Conservation (phyloP, 306 rosid genomes). For the Lathyrus oleraceus region DNA sequence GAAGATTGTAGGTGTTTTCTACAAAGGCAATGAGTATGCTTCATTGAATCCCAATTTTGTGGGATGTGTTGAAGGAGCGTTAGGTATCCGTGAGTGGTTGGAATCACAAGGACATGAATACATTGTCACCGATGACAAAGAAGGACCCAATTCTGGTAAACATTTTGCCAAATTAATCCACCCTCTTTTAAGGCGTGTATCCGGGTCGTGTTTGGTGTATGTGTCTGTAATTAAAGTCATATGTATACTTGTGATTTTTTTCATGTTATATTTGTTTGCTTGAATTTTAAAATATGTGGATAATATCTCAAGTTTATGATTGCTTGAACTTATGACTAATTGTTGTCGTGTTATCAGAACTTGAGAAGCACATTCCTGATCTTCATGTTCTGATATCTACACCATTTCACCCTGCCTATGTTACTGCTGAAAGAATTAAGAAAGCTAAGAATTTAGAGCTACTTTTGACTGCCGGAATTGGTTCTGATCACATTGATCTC, state of each 20-base stretch:
- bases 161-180: neutral
- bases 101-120: constrained; percentile 92
- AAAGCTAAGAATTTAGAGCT: constrained; percentile 87
- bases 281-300: neutral
- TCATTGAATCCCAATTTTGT: constrained; percentile 80
- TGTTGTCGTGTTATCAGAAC: constrained; percentile 53
- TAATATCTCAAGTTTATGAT: constrained; percentile 3
- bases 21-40: constrained; percentile 86
- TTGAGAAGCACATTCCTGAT: constrained; percentile 84
- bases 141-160: constrained; percentile 79
- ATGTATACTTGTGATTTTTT: too few species aligned
- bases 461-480: constrained; percentile 90
- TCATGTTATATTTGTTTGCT: too few species aligned
- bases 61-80: constrained; percentile 84
- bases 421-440: constrained; percentile 86
- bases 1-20: constrained; percentile 95
- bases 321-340: constrained; percentile 16
- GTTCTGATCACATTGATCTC: constrained; percentile 91
- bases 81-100: constrained; percentile 88
- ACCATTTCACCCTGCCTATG: constrained; percentile 98
- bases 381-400: constrained; percentile 88
- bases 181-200: neutral
- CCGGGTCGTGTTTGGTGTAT: neutral
- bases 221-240: neutral
- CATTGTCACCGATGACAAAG: constrained; percentile 94